Base-by-base conservation (phyloP, 2,329 filamentous ascomycete genomes). In the Helotiales sp. region DNA sequence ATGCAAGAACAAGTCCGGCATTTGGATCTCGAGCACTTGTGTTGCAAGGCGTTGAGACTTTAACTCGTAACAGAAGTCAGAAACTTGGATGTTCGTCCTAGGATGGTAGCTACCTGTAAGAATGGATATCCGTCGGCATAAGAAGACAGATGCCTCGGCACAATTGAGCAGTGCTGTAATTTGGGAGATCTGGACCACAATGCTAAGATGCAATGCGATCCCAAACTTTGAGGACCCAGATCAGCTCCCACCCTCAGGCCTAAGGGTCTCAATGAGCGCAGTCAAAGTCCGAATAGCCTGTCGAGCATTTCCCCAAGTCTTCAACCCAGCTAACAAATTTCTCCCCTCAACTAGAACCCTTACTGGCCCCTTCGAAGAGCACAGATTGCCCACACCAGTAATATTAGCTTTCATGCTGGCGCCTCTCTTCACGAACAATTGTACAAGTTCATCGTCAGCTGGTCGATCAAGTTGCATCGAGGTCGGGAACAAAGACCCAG, bases 401-500 rank as follows among this genome's bases (percentile, higher is more conserved):
- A 84, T 73, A 58, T 79, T 76, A 0, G 76, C 80, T 17, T 72
- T 73, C 76, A 85, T 82, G 2, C 64, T 71, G 29, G 76, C 71
- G 0, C 81, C 82, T 15, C 76, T 72, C 10, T 76, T 72, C 0
- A 85, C 80, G 65, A 81, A 85, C 1, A 78, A 69, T 62, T 85
- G 82, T 1, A 83, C 81, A 49, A 84, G 73, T 63, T 84, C 81
- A 65, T 85, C 82, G 60, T 84, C 81, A 2, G 77, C 77, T 0
- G 82, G 82, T 9, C 81, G 73, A 55, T 85, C 82, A 0, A 85
- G 71, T 17, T 79, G 76, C 34, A 84, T 80, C 8, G 79, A 78
- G 0, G 69, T 73, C 0, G 77, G 74, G 17, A 74, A 71, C 1
- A 67, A 66, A 2, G 54, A 52, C 12, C 59, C 57, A 3, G 47